Conservation (phyloP, 2,329 filamentous ascomycete genomes). For the Fusarium incarnatum region DNA sequence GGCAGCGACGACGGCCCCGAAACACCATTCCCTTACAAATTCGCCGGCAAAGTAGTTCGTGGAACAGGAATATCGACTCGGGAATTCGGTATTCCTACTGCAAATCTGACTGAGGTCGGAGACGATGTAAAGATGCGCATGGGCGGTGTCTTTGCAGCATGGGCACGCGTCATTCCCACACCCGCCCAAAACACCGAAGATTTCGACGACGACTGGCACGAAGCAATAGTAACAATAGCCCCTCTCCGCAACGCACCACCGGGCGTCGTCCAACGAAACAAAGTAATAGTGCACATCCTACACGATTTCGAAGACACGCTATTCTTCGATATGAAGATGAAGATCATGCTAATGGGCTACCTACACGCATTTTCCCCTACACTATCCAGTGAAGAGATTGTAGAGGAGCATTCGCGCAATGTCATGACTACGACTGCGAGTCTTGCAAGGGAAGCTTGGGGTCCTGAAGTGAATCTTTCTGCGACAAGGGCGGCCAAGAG, state of each 20-base stretch:
- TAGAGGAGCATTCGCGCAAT: conserved; percentile 54
- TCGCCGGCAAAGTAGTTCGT: conserved; percentile 60
- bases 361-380: conserved; percentile 55
- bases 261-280: conserved; percentile 61
- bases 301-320: conserved; percentile 59
- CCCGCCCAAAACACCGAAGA: conserved; percentile 49
- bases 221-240: conserved; percentile 68
- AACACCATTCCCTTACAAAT: conserved; percentile 64
- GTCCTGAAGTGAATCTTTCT: conserved; percentile 53
- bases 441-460: conserved; percentile 61
- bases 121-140: conserved; percentile 66
- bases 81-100: conserved; percentile 63
- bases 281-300: conserved; percentile 66
- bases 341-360: conserved; percentile 70
- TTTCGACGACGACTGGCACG: conserved; percentile 64
- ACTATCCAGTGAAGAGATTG: conserved; percentile 36
- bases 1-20: conserved; percentile 64
- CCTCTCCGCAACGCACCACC: conserved; percentile 61
- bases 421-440: conserved; percentile 59
- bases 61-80: conserved; percentile 57
- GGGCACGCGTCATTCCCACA: conserved; percentile 61
- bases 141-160: conserved; percentile 73
- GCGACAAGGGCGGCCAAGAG: conserved; percentile 55
- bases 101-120: conserved; percentile 64
- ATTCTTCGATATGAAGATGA: conserved; percentile 60